phyloP scores from a whole-genome alignment of 768 basidiomycete genomes.

The Podaxis pistillaris region DNA sequence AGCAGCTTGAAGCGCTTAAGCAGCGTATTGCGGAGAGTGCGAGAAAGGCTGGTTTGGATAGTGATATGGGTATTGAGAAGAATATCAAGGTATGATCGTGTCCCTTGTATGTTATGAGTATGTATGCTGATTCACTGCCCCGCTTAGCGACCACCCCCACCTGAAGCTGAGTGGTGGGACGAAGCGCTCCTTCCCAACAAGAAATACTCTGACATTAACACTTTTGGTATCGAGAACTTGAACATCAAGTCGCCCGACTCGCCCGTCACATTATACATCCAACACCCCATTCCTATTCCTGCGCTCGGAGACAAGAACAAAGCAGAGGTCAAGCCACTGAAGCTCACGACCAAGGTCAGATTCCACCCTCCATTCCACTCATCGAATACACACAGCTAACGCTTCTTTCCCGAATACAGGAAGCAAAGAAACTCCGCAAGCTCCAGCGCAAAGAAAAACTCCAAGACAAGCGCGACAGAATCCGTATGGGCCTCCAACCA shows the following conservation, averaged over 20 bases:
- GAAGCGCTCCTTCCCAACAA: slow-evolving; percentile 77
- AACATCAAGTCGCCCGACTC: slow-evolving; percentile 67
- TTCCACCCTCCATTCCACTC: neutral
- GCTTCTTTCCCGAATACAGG: slow-evolving; percentile 36
- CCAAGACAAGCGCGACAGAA: slow-evolving; percentile 92
- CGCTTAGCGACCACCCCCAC: slow-evolving; percentile 76
- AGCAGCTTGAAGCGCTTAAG: slow-evolving; percentile 87
- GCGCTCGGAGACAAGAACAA: slow-evolving; percentile 86
- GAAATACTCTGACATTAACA: slow-evolving; percentile 71
- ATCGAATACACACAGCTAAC: neutral
- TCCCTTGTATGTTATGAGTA: neutral
- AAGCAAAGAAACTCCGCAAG: slow-evolving; percentile 97
- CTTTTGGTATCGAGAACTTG: slow-evolving; percentile 50
- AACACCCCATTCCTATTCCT: slow-evolving; percentile 96
- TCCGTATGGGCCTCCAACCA: slow-evolving; percentile 93
- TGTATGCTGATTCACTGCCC: neutral
- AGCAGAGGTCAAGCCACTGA: slow-evolving; percentile 76
- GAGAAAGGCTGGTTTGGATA: slow-evolving; percentile 89
- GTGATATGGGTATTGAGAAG: slow-evolving; percentile 91
- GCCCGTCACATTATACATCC: slow-evolving; percentile 87
- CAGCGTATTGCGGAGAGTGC: slow-evolving; percentile 91
- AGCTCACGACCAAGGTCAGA: slow-evolving; percentile 85
- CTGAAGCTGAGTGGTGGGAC: slow-evolving; percentile 98
- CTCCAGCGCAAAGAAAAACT: slow-evolving; percentile 83
- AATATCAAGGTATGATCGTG: slow-evolving; percentile 67